Evolutionary conservation across 2,329 filamentous ascomycete genomes (phyloP).

Genomic region (Ascocoryne sarcoides): DNA sequence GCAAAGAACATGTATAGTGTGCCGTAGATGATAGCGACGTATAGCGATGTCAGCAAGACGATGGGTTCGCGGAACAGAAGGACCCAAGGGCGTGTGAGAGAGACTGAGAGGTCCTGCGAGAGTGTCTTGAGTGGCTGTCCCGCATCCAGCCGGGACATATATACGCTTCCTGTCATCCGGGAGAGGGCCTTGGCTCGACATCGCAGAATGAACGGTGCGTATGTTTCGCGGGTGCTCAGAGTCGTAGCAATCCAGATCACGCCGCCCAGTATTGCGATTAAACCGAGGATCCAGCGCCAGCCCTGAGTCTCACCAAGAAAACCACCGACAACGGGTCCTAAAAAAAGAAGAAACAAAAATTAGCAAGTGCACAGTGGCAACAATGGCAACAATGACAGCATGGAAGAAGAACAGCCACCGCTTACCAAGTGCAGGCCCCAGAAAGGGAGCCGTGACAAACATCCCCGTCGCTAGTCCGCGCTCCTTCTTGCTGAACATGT

Average conservation of each 20-base stretch:
- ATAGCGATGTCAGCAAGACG: constrained; percentile 71
- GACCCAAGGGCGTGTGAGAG: constrained; percentile 70
- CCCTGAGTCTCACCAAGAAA: constrained; percentile 46
- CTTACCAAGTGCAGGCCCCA: constrained; percentile 49
- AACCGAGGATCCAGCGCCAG: constrained; percentile 67
- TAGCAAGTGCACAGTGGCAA: constrained; percentile 51
- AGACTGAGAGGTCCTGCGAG: constrained; percentile 46
- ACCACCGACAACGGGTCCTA: constrained; percentile 53
- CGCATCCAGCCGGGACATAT: constrained; percentile 37
- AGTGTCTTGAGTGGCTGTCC: constrained; percentile 1
- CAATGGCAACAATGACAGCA: constrained; percentile 39
- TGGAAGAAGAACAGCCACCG: constrained; percentile 3
- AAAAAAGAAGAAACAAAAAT: constrained; percentile 46
- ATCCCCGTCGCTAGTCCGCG: constrained; percentile 49
- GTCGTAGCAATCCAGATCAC: constrained; percentile 49
- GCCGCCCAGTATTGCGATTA: constrained; percentile 58
- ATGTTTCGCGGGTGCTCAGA: constrained; percentile 48
- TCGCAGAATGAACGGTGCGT: constrained; percentile 58
- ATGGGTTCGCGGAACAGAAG: constrained; percentile 62
- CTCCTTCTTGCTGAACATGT: constrained; percentile 44
- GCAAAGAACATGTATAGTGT: constrained; percentile 49
- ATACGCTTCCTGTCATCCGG: constrained; percentile 44
- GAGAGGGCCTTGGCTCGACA: constrained; percentile 58
- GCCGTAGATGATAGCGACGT: constrained; percentile 65
- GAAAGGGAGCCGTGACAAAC: constrained; percentile 57